Conservation (phyloP, 2,329 filamentous ascomycete species). For the Seiridium cupressi region DNA sequence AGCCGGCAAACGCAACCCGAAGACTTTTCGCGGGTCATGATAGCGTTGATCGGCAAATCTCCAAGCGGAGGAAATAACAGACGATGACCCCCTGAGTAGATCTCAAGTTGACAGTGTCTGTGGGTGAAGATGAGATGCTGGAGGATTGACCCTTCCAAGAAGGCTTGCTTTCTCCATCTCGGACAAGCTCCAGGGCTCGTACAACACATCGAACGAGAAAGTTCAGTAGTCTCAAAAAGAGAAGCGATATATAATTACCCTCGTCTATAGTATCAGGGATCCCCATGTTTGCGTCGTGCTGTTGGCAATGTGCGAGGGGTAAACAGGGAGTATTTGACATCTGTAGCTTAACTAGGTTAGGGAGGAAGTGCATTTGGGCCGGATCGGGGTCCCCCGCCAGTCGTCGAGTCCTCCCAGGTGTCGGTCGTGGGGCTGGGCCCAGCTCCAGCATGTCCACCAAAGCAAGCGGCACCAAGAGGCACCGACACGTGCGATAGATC, state of each 20-base stretch:
- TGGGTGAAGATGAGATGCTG: background rate
- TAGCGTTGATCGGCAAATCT: background rate
- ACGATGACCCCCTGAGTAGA: background rate
- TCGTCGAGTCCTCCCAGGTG: too few species aligned
- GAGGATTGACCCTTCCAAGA: background rate
- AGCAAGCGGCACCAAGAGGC: background rate
- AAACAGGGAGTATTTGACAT: too few species aligned
- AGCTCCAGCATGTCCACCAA: too few species aligned
- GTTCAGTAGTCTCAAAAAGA: background rate
- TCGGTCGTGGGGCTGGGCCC: too few species aligned
- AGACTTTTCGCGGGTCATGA: too few species aligned
- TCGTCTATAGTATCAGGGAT: background rate
- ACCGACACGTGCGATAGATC: background rate
- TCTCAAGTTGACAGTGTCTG: slow-evolving; percentile 1
- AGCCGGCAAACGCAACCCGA: too few species aligned
- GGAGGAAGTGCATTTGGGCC: too few species aligned
- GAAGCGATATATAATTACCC: background rate
- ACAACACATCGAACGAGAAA: background rate
- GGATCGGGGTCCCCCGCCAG: too few species aligned
- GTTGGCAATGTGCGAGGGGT: too few species aligned
- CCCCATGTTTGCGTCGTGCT: background rate
- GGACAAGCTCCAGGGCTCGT: background rate
- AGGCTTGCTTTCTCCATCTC: background rate
- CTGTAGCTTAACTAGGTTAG: too few species aligned
- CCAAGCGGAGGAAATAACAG: background rate